A percentile compares a stretch with the other conserved stretches of the same genome.
phyloP scores from a whole-genome alignment of 1,139 yeast genomes.

The Zhuliangozyma parablackwelliae region DNA sequence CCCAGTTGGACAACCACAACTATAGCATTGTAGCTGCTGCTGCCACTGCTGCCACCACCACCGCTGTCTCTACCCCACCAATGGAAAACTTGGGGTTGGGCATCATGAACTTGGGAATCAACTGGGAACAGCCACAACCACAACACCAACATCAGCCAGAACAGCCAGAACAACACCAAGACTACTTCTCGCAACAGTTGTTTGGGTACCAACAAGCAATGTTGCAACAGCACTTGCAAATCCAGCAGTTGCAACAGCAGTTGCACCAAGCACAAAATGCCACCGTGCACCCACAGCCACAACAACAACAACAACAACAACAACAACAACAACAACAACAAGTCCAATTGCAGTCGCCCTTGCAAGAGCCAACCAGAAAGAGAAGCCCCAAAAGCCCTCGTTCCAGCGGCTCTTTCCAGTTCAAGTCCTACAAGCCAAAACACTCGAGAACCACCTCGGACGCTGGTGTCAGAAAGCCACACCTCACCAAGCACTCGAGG shows the following conservation, averaged over 20 bases:
- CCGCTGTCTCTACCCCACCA: not conserved
- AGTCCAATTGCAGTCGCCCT: not conserved
- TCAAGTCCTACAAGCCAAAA: constrained; percentile 35
- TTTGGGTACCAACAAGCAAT: constrained; percentile 21
- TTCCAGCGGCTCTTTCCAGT: constrained; percentile 28
- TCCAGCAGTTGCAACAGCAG: constrained; percentile 23
- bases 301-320: constrained; percentile 5
- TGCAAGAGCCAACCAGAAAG: constrained; percentile 1
- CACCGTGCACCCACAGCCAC: too few relatives aligned
- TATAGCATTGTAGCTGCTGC: not conserved
- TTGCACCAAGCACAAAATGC: constrained; percentile 12
- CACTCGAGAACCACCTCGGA: constrained; percentile 9
- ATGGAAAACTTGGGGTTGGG: constrained; percentile 18
- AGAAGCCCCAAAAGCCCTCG: constrained; percentile 13
- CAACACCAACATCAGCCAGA: constrained; percentile 1
- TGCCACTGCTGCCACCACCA: not conserved
- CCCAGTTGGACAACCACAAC: not conserved
- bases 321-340: constrained; percentile 3
- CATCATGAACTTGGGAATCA: constrained; percentile 18
- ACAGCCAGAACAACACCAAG: constrained; percentile 5
- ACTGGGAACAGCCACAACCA: constrained; percentile 8
- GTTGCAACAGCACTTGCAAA: constrained; percentile 22
- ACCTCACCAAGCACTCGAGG: constrained; percentile 7
- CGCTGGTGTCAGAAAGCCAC: constrained; percentile 16
- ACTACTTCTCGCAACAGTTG: constrained; percentile 12